phyloP scores from a whole-genome alignment of 305 asterid species.

The Petunia hybrid region DNA sequence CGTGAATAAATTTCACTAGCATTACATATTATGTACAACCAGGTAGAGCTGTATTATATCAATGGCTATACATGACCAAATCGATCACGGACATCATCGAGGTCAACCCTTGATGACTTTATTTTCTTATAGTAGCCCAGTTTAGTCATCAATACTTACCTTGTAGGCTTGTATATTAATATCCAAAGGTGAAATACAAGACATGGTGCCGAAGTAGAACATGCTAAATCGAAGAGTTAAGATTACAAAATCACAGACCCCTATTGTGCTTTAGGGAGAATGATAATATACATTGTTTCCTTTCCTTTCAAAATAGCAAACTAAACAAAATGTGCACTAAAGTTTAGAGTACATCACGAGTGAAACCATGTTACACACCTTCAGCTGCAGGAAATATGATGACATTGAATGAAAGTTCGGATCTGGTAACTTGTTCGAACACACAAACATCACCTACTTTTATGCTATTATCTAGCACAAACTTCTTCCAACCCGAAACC shows the following conservation, averaged over 20 bases:
- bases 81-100: too few relatives aligned
- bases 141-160: too few relatives aligned
- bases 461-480: slow-evolving; percentile 20
- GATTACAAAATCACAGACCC: not conserved
- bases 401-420: not conserved
- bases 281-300: not conserved
- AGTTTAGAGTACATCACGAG: not conserved
- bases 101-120: too few relatives aligned
- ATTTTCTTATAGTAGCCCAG: too few relatives aligned
- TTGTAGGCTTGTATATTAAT: too few relatives aligned
- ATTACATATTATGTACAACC: too few relatives aligned
- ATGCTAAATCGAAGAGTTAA: not conserved
- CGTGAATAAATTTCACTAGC: too few relatives aligned
- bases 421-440: not conserved
- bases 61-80: too few relatives aligned
- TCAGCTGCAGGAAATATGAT: not conserved
- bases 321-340: not conserved
- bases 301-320: not conserved
- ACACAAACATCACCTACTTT: slow-evolving; percentile 18
- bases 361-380: not conserved
- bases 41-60: too few relatives aligned
- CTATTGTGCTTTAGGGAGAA: not conserved
- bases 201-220: not conserved
- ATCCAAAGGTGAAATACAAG: not conserved
- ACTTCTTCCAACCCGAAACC: not conserved